Evolutionary conservation across 768 basidiomycete genomes (phyloP).

Genomic region (Amanita rubescens): DNA sequence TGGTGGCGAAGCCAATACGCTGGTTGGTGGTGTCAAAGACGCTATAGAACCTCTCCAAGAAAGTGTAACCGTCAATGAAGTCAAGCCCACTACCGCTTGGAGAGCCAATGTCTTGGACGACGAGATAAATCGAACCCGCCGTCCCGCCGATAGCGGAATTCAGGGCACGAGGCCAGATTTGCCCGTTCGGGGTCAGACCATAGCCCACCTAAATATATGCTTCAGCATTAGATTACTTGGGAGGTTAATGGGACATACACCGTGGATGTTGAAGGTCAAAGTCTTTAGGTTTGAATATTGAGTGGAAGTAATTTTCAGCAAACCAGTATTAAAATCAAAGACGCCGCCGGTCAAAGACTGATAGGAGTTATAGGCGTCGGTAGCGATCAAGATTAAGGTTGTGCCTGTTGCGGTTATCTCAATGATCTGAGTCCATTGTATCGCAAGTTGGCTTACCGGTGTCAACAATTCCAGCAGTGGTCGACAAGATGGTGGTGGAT

Average conservation of each 20-base stretch:
- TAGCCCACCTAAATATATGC: slow-evolving; percentile 31
- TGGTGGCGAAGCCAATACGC: slow-evolving; percentile 53
- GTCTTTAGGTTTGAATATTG: slow-evolving; percentile 47
- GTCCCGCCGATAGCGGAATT: slow-evolving; percentile 54
- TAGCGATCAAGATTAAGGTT: slow-evolving; percentile 43
- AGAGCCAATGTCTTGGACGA: slow-evolving; percentile 46
- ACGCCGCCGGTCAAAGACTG: slow-evolving; percentile 37
- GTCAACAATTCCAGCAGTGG: slow-evolving; percentile 52
- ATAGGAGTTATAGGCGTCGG: slow-evolving; percentile 39
- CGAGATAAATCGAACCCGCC: slow-evolving; percentile 43
- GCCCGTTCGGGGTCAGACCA: slow-evolving; percentile 54
- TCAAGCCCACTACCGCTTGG: slow-evolving; percentile 52
- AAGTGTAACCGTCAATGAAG: slow-evolving; percentile 46
- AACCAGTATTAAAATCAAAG: slow-evolving; percentile 32
- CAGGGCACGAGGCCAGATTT: slow-evolving; percentile 59
- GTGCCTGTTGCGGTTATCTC: slow-evolving; percentile 25
- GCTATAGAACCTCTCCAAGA: slow-evolving; percentile 53
- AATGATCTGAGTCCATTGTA: neutral
- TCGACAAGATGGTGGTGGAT: slow-evolving; percentile 32
- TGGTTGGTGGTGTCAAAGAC: slow-evolving; percentile 55
- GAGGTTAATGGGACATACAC: slow-evolving; percentile 26
- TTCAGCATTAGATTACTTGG: slow-evolving; percentile 24
- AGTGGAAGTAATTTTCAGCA: slow-evolving; percentile 42
- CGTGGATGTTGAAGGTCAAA: slow-evolving; percentile 48
- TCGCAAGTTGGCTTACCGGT: slow-evolving; percentile 28